These are phyloP conservation scores for Litsea cubeba DNA, from an alignment of 164 flowering plant genomes.

Conservation along the genomic window DNA sequence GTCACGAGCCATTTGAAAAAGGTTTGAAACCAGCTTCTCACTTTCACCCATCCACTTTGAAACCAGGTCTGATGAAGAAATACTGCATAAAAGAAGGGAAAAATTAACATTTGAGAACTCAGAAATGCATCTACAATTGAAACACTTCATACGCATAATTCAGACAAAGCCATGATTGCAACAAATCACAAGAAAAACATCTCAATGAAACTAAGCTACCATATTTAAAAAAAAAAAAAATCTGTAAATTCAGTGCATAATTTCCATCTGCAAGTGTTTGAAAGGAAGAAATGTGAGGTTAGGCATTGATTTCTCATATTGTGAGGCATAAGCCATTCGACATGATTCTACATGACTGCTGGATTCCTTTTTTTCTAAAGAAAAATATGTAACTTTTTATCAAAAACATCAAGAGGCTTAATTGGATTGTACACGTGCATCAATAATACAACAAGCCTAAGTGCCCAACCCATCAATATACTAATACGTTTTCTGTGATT, in stretches of 20 bases:
- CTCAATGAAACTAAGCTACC: background rate
- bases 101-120: background rate
- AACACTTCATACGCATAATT: background rate
- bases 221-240: background rate
- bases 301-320: background rate
- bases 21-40: slow-evolving; percentile 95
- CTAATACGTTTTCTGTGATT: too few relatives aligned
- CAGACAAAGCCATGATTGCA: background rate
- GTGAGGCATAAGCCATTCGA: too few relatives aligned
- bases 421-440: too few relatives aligned
- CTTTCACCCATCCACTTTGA: slow-evolving; percentile 99
- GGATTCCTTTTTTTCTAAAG: too few relatives aligned
- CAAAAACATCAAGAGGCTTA: too few relatives aligned
- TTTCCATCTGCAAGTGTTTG: background rate
- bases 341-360: too few relatives aligned
- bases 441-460: too few relatives aligned
- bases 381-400: too few relatives aligned
- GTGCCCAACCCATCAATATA: too few relatives aligned
- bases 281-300: background rate
- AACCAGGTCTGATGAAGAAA: slow-evolving; percentile 95
- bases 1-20: slow-evolving; percentile 97
- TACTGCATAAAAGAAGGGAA: slow-evolving; percentile 32
- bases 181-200: background rate
- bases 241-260: background rate
- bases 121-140: background rate